Conservation (phyloP, 148 eudicot genomes). For the Cornus florida region DNA sequence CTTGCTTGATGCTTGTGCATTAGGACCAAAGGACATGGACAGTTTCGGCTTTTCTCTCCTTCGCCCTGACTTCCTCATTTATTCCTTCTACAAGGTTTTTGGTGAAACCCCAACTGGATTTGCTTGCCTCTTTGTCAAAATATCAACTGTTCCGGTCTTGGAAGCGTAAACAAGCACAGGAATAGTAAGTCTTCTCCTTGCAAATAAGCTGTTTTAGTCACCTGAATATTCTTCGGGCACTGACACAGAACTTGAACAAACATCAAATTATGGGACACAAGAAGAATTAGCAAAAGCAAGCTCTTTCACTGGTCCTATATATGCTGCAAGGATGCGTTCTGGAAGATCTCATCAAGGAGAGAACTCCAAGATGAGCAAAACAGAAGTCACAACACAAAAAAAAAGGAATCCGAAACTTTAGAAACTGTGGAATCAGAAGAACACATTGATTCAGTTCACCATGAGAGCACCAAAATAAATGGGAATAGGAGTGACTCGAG, state of each 20-base stretch:
- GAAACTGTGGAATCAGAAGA: not conserved
- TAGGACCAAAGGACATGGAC: slow-evolving; percentile 95
- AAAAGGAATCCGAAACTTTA: slow-evolving; percentile 16
- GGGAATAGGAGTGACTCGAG: not conserved
- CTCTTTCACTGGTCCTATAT: slow-evolving; percentile 3
- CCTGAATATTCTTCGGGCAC: slow-evolving; percentile 45
- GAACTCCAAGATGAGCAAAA: not conserved
- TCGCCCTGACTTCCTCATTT: slow-evolving; percentile 78
- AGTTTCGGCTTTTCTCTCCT: slow-evolving; percentile 84
- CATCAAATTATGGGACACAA: not conserved
- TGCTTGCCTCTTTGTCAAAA: slow-evolving; percentile 88
- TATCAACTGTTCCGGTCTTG: slow-evolving; percentile 53
- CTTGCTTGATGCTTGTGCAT: slow-evolving; percentile 85
- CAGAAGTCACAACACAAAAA: slow-evolving; percentile 16
- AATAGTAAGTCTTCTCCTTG: slow-evolving; percentile 55
- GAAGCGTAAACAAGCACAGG: slow-evolving; percentile 55
- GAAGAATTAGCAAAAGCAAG: not conserved
- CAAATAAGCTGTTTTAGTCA: slow-evolving; percentile 32
- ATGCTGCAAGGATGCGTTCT: not conserved
- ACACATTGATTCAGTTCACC: not conserved
- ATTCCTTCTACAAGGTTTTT: slow-evolving; percentile 90
- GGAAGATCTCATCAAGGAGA: slow-evolving; percentile 24
- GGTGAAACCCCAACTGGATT: slow-evolving; percentile 95
- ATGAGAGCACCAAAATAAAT: not conserved
- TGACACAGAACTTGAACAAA: slow-evolving; percentile 29